Percentiles rank a stretch among this genome's conserved stretches.
Conservation (phyloP, 2,329 filamentous ascomycete genomes). For the Stagonosporopsis cucurbitacearum region DNA sequence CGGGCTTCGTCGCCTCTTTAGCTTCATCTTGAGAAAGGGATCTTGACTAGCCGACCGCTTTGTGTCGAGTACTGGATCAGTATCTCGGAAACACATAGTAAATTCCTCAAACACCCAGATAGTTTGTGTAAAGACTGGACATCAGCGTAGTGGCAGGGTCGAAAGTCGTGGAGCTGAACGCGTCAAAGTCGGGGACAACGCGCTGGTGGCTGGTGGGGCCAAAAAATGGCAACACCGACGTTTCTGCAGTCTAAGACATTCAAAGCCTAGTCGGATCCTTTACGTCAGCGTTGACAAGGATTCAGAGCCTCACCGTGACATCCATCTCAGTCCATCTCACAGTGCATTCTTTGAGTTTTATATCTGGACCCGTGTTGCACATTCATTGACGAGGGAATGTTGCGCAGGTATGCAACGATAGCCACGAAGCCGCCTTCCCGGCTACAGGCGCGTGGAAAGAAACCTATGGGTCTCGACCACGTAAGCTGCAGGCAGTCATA, state of each 20-base stretch:
- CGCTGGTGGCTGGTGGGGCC: conserved; percentile 23
- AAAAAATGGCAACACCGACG: conserved; percentile 1
- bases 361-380: neutral
- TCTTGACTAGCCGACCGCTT: neutral
- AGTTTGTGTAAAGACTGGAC: neutral
- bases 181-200: conserved; percentile 11
- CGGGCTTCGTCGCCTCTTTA: conserved; percentile 11
- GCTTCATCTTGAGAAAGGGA: neutral
- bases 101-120: conserved; percentile 1
- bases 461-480: conserved; percentile 43
- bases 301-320: conserved; percentile 16
- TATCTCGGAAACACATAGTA: conserved; percentile 7
- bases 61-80: conserved; percentile 1
- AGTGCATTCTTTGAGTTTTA: neutral
- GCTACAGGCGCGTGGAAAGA: conserved; percentile 41
- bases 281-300: conserved; percentile 29
- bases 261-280: conserved; percentile 17
- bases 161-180: neutral
- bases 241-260: conserved; percentile 11
- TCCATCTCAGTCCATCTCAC: conserved; percentile 9
- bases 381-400: conserved; percentile 26
- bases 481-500: conserved; percentile 18
- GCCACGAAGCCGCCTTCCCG: conserved; percentile 37
- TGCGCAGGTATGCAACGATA: conserved; percentile 45
- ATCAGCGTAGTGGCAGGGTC: conserved; percentile 1